These are phyloP conservation scores for Schrenkiella parvula DNA, from an alignment of 345 rosid genomes.

Conservation along the genomic window DNA sequence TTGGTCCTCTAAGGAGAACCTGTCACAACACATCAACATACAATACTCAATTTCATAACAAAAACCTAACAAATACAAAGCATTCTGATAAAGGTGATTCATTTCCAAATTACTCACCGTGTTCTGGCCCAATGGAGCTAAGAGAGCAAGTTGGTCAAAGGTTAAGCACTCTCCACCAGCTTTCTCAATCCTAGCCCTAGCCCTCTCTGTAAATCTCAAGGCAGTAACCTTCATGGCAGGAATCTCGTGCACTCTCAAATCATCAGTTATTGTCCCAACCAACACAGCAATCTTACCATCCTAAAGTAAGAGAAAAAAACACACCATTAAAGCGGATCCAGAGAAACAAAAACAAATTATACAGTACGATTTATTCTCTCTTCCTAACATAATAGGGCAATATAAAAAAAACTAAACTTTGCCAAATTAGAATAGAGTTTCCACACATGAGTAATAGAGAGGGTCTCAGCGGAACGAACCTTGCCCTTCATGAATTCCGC, in stretches of 20 bases:
- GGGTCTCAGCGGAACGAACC: conserved; percentile 36
- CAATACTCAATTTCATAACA: background rate
- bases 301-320: conserved; percentile 10
- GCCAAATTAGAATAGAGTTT: background rate
- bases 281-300: conserved; percentile 76
- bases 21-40: conserved; percentile 9
- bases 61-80: background rate
- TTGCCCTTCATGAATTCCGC: conserved; percentile 56
- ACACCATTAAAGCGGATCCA: background rate
- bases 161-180: conserved; percentile 97
- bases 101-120: conserved; percentile 42
- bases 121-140: conserved; percentile 94
- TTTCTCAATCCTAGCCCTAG: conserved; percentile 89
- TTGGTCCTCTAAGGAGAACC: conserved; percentile 89
- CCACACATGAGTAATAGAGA: background rate
- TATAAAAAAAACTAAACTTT: background rate
- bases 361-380: background rate
- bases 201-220: conserved; percentile 82
- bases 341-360: background rate
- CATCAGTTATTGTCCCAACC: conserved; percentile 84
- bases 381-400: background rate
- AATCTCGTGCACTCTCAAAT: conserved; percentile 72
- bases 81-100: background rate
- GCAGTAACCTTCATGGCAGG: conserved; percentile 81
- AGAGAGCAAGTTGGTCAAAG: conserved; percentile 85